Evolutionary conservation across 2,329 filamentous ascomycete species (phyloP).

Genomic region (Cryphonectria carpinicola): DNA sequence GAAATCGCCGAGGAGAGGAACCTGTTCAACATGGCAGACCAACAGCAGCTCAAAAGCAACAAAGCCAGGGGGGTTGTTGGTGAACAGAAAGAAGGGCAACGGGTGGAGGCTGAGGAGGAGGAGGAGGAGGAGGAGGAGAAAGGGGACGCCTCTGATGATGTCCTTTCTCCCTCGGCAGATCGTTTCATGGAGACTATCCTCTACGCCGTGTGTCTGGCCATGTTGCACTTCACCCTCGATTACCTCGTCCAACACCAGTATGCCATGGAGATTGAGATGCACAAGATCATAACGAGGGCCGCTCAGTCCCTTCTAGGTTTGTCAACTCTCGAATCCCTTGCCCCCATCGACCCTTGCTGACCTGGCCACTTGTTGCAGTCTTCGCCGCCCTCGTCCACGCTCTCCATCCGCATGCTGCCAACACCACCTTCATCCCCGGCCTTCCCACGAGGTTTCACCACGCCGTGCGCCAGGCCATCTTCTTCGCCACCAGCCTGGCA

Average conservation of each 20-base stretch:
- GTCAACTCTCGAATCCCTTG: conserved; percentile 29
- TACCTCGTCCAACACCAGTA: conserved; percentile 81
- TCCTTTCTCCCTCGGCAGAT: conserved; percentile 51
- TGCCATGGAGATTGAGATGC: conserved; percentile 67
- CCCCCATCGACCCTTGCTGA: conserved; percentile 22
- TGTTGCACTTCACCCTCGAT: conserved; percentile 78
- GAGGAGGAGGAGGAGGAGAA: conserved; percentile 32
- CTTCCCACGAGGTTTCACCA: conserved; percentile 52
- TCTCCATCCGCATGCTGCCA: conserved; percentile 57
- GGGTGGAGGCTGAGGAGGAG: conserved; percentile 32
- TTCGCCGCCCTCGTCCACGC: conserved; percentile 60
- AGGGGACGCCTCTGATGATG: conserved; percentile 38
- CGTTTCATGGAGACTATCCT: conserved; percentile 59
- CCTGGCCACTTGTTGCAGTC: conserved; percentile 38
- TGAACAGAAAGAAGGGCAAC: conserved; percentile 34
- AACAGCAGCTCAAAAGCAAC: conserved; percentile 43
- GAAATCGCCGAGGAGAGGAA: conserved; percentile 70
- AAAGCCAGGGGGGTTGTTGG: conserved; percentile 33
- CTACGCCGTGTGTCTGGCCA: conserved; percentile 66
- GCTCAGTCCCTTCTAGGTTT: conserved; percentile 57
- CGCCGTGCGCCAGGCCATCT: conserved; percentile 61
- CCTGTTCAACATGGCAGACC: conserved; percentile 56
- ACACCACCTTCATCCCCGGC: conserved; percentile 53
- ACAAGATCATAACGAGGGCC: conserved; percentile 55
- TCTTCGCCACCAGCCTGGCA: conserved; percentile 62